Percentiles rank a stretch among this genome's conserved stretches.
phyloP scores from a whole-genome alignment of 176 grass and related monocot genomes.

The Triticum turgidum region DNA sequence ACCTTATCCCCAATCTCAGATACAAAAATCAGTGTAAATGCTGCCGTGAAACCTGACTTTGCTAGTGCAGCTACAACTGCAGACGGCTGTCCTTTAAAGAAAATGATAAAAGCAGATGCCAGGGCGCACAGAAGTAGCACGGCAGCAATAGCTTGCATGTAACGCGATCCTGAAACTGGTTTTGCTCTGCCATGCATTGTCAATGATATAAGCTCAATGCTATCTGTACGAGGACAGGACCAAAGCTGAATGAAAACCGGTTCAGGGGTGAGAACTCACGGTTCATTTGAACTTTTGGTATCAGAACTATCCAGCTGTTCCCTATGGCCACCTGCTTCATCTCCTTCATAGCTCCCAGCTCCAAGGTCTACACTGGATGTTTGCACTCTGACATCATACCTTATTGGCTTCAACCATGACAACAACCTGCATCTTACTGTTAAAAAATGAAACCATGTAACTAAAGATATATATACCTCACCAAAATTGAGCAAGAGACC shows the following conservation, averaged over 20 bases:
- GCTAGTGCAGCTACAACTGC: slow-evolving; percentile 60
- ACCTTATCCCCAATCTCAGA: slow-evolving; percentile 99
- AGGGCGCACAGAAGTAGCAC: slow-evolving; percentile 55
- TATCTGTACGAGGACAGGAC: neutral
- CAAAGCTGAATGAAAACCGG: neutral
- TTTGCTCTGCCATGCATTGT: slow-evolving; percentile 54
- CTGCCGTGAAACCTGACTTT: slow-evolving; percentile 94
- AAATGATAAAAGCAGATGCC: slow-evolving; percentile 59
- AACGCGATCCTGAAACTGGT: slow-evolving; percentile 43
- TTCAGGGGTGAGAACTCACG: slow-evolving; percentile 41
- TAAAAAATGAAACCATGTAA: neutral
- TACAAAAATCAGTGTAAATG: slow-evolving; percentile 91
- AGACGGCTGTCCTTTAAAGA: slow-evolving; percentile 72
- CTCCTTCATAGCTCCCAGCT: slow-evolving; percentile 61
- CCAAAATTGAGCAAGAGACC: neutral
- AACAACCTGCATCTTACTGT: slow-evolving; percentile 28
- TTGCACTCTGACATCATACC: slow-evolving; percentile 46
- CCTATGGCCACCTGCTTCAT: slow-evolving; percentile 30
- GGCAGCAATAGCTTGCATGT: slow-evolving; percentile 54
- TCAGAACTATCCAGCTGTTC: slow-evolving; percentile 44
- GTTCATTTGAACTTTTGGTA: slow-evolving; percentile 37
- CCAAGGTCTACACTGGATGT: slow-evolving; percentile 64
- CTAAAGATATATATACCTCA: neutral
- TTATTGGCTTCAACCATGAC: slow-evolving; percentile 37
- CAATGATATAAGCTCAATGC: slow-evolving; percentile 31